Evolutionary conservation across 371 early-diverging fungal species (phyloP).

Genomic region (Mortierella sp.): DNA sequence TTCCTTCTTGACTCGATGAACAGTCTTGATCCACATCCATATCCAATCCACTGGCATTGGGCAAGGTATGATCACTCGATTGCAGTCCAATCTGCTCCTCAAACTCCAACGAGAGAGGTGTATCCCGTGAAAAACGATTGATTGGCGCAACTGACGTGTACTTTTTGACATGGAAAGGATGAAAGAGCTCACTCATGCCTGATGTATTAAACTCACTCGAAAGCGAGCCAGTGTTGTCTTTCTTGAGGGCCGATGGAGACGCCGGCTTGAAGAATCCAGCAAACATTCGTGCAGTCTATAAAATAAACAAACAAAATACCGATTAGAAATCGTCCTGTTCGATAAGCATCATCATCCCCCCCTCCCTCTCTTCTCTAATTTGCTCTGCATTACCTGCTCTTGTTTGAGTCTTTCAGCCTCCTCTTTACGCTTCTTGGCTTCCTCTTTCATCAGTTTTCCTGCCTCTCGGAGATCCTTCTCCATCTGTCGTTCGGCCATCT

Average conservation of each 20-base stretch:
- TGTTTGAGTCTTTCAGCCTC: slow-evolving; percentile 49
- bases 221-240: slow-evolving; percentile 40
- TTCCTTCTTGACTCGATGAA: neutral
- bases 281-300: slow-evolving; percentile 36
- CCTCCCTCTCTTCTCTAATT: too few relatives aligned
- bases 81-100: slow-evolving; percentile 27
- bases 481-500: slow-evolving; percentile 53
- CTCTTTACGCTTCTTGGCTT: slow-evolving; percentile 54
- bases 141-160: slow-evolving; percentile 59
- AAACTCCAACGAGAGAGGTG: slow-evolving; percentile 26
- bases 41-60: neutral
- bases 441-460: slow-evolving; percentile 52
- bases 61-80: neutral
- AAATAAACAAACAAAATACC: neutral
- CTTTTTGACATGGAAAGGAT: slow-evolving; percentile 74
- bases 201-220: neutral
- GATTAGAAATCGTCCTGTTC: too few relatives aligned
- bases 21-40: slow-evolving; percentile 21
- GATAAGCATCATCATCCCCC: too few relatives aligned
- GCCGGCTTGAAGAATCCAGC: slow-evolving; percentile 49
- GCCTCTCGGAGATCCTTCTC: slow-evolving; percentile 57
- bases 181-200: slow-evolving; percentile 57
- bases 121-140: slow-evolving; percentile 37
- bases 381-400: slow-evolving; percentile 43
- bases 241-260: slow-evolving; percentile 18